These are phyloP conservation scores for Apophysomyces ossiformis DNA, from an alignment of 371 early-diverging fungal species.

Conservation along the genomic window DNA sequence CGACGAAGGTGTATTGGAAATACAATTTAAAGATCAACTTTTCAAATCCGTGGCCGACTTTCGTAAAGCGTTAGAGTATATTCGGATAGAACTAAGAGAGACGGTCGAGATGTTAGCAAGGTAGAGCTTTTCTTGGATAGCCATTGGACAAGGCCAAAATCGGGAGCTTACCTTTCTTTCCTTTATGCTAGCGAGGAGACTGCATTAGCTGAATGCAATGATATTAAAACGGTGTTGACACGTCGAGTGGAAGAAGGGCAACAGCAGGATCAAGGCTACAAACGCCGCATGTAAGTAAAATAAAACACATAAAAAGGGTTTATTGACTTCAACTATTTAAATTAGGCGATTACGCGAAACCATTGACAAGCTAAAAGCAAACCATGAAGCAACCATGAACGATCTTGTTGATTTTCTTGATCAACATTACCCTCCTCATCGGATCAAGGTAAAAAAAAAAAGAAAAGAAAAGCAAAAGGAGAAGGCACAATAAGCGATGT, in stretches of 20 bases:
- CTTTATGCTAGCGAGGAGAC: constrained; percentile 19
- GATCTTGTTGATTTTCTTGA: constrained; percentile 52
- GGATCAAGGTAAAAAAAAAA: constrained; percentile 35
- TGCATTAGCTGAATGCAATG: constrained; percentile 26
- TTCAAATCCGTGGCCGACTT: constrained; percentile 22
- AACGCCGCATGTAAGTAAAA: constrained; percentile 12
- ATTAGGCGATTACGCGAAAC: neutral
- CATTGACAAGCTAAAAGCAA: constrained; percentile 1
- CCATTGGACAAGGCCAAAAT: no score
- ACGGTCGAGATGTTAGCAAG: constrained; percentile 4
- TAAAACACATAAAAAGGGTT: neutral
- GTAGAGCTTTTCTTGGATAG: neutral
- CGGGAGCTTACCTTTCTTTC: no score
- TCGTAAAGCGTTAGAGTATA: constrained; percentile 14
- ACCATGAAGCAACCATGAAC: constrained; percentile 32
- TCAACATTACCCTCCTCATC: constrained; percentile 51
- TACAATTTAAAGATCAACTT: constrained; percentile 35
- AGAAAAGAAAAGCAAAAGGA: no score
- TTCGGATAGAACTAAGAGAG: constrained; percentile 24
- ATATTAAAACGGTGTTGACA: constrained; percentile 24
- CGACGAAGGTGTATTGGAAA: constrained; percentile 22
- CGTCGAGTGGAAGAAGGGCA: constrained; percentile 19
- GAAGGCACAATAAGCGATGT: no score
- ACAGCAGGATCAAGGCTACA: constrained; percentile 6
- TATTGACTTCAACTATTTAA: no score